Conservation (phyloP, 1,284 basidiomycete genomes). For the Moesziomyces sp. region DNA sequence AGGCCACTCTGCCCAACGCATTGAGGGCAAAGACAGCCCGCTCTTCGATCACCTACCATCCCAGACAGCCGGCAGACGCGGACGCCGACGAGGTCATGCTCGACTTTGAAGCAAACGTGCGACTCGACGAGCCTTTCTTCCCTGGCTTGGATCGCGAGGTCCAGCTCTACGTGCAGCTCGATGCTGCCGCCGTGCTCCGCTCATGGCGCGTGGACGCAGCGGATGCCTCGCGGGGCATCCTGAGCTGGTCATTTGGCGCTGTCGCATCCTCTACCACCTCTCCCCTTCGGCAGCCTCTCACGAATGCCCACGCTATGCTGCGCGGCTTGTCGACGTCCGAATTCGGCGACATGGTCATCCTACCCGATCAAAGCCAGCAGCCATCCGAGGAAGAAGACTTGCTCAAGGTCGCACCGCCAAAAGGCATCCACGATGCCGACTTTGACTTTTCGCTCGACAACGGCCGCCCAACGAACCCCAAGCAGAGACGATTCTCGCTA, state of each 20-base stretch:
- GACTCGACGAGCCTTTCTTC: constrained; percentile 25
- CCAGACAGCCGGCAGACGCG: background rate
- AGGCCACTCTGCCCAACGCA: constrained; percentile 13
- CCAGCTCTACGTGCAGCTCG: constrained; percentile 23
- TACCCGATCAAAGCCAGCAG: constrained; percentile 18
- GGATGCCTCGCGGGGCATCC: constrained; percentile 34
- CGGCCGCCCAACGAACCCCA: constrained; percentile 8
- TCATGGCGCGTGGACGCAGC: constrained; percentile 17
- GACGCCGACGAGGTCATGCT: background rate
- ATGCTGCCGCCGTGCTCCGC: background rate
- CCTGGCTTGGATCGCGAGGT: constrained; percentile 42
- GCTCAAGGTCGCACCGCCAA: constrained; percentile 34
- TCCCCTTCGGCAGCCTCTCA: constrained; percentile 4
- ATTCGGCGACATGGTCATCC: constrained; percentile 23
- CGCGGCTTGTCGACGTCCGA: constrained; percentile 2
- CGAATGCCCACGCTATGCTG: background rate
- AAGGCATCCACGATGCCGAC: constrained; percentile 29
- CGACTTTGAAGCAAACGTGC: constrained; percentile 19
- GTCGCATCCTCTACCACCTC: constrained; percentile 2
- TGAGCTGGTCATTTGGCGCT: constrained; percentile 20
- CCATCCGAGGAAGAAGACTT: constrained; percentile 35
- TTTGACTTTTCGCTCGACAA: constrained; percentile 45
- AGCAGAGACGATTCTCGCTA: constrained; percentile 42
- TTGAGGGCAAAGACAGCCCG: constrained; percentile 11
- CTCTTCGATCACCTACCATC: constrained; percentile 14